Evolutionary conservation across 768 basidiomycete species (phyloP), one percentile per base, ranked within the genome.

Genomic region (Leccinum subtestaceum): DNA sequence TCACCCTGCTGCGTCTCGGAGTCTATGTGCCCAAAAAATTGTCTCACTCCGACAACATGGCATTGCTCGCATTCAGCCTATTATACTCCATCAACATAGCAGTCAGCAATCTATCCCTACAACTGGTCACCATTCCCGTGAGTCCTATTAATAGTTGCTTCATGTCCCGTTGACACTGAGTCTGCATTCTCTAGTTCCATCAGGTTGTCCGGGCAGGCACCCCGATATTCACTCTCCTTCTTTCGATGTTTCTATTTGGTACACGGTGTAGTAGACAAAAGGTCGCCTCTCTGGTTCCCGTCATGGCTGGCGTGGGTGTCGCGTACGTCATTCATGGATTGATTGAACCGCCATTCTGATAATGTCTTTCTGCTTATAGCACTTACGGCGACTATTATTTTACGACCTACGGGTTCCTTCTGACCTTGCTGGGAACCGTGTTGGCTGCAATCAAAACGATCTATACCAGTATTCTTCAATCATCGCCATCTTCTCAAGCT

Each of bases 341-440:
- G 12, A 15, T 53, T 2, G 27, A 50, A 32, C 21, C 36, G 27
- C 17, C 3, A 7, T 29, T 15, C 46, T 47, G 5, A 32, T n/a
- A n/a, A 53, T 10, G 19, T 12, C 38, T 27, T 29, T 32, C 31
- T n/a, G n/a, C 6, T 13, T 9, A 32, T 65, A 95, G 93, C 12
- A 97, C 95, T 6, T 96, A 93, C 58, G 97, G 95, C 55, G 95
- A 98, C 69, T 98, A 97, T 75, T 89, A 93, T 67, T 97, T 89
- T 74, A 97, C 94, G 1, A 72, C 78, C 2, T 84, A 84, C 72
- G 97, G 97, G 5, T 84, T 98, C 58, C 64, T 91, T 68, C 80
- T 99, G 21, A 98, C 97, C 0, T 80, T 99, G 13, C 74, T 95
- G 17, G 97, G 97, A 47, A 94, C 96, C 0, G 71, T 96, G 55